These are phyloP conservation scores for Exophiala sp. DNA, from an alignment of 2,329 filamentous ascomycete genomes.

Conservation along the genomic window DNA sequence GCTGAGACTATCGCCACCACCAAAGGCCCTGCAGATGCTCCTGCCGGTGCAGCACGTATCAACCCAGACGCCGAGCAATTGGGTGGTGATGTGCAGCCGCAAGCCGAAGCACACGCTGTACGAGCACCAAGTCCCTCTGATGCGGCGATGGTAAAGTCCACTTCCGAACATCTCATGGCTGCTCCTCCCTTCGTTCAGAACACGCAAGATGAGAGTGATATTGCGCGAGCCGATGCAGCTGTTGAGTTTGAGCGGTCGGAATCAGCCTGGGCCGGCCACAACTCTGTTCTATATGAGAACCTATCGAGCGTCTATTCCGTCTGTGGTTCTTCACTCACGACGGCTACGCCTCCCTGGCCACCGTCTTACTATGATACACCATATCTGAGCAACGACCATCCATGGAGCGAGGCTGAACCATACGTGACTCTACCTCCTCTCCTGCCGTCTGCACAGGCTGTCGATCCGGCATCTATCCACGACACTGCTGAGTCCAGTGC, in stretches of 20 bases:
- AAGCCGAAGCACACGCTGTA: neutral
- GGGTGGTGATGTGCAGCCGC: neutral
- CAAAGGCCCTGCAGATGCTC: neutral
- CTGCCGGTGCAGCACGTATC: neutral
- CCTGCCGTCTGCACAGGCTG: neutral
- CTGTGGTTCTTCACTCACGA: neutral
- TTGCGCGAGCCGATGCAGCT: neutral
- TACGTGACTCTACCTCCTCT: neutral
- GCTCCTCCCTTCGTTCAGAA: constrained; percentile 2
- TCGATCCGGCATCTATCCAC: neutral
- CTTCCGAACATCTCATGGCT: neutral
- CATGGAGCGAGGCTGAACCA: neutral
- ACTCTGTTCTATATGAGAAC: constrained; percentile 16
- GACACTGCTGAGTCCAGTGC: neutral
- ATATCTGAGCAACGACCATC: neutral
- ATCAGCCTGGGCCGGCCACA: constrained; percentile 15
- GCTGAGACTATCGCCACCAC: neutral
- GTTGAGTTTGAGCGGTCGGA: neutral
- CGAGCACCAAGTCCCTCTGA: constrained; percentile 38
- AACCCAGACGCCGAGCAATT: too few relatives aligned
- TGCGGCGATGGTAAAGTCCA: constrained; percentile 37
- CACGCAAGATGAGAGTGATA: neutral
- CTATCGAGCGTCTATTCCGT: neutral
- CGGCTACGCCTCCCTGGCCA: neutral
- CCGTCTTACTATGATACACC: too few relatives aligned